phyloP scores from a whole-genome alignment of 202 grass and related monocot genomes.

The Carex arenaria region DNA sequence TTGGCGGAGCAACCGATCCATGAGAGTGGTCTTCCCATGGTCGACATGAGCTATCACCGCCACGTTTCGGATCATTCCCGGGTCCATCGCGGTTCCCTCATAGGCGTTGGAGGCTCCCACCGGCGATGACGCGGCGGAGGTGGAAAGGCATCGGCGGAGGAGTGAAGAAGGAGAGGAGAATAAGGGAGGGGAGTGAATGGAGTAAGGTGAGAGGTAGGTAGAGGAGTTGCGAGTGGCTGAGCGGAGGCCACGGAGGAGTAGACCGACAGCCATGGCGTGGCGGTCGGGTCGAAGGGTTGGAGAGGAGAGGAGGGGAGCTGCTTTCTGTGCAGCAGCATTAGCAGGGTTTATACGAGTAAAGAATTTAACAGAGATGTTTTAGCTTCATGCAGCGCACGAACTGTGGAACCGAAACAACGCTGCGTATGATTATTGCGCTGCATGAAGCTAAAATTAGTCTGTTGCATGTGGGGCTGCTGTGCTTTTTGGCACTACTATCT shows the following conservation, averaged over 20 bases:
- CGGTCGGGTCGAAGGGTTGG: constrained; percentile 28
- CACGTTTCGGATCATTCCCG: constrained; percentile 75
- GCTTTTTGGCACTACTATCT: background rate
- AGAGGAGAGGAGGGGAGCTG: background rate
- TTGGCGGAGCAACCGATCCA: constrained; percentile 88
- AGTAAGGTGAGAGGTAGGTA: background rate
- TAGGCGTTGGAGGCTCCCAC: background rate
- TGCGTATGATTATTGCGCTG: no score
- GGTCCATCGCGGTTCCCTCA: constrained; percentile 32
- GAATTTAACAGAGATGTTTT: no score
- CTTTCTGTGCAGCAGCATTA: background rate
- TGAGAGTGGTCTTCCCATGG: constrained; percentile 96
- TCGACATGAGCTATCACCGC: constrained; percentile 96
- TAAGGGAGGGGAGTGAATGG: background rate
- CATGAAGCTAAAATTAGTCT: no score
- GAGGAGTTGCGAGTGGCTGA: constrained; percentile 20
- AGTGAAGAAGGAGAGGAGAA: constrained; percentile 21
- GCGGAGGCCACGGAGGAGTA: constrained; percentile 66
- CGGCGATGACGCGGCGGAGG: constrained; percentile 40
- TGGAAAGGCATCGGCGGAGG: constrained; percentile 41
- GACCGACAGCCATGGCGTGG: constrained; percentile 47
- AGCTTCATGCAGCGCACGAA: no score
- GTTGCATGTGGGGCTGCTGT: background rate
- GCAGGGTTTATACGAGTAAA: background rate
- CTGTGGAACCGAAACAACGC: no score